Conservation (phyloP, 1,284 basidiomycete genomes). For the Ustilago nuda region DNA sequence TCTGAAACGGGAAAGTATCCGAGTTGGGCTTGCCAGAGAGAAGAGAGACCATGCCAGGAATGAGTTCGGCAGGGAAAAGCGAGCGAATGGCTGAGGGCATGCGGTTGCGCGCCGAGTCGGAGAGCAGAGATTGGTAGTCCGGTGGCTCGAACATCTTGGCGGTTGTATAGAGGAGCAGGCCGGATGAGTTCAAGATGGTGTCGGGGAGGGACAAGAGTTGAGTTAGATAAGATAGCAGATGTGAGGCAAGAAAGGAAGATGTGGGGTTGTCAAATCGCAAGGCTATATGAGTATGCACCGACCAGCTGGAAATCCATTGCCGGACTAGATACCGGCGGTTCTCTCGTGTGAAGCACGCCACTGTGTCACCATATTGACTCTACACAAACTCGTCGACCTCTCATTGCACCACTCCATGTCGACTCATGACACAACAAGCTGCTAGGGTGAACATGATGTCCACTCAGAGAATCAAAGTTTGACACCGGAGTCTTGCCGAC, state of each 20-base stretch:
- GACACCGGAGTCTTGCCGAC: background rate
- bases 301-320: conserved; percentile 17
- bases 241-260: background rate
- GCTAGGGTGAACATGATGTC: background rate
- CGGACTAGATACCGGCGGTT: conserved; percentile 28
- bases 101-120: conserved; percentile 35
- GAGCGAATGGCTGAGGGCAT: conserved; percentile 71
- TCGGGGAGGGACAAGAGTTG: background rate
- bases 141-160: background rate
- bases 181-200: background rate
- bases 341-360: background rate
- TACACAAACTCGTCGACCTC: background rate
- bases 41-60: conserved; percentile 86
- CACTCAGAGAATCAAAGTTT: conserved; percentile 5
- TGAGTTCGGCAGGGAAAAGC: conserved; percentile 81
- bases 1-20: conserved; percentile 86
- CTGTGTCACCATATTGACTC: background rate
- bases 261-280: conserved; percentile 20
- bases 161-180: background rate
- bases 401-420: too few relatives aligned
- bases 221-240: background rate
- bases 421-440: too few relatives aligned
- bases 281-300: conserved; percentile 13
- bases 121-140: conserved; percentile 34
- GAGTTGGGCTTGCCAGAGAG: conserved; percentile 80